phyloP scores from a whole-genome alignment of 208 protist species.

The Wallacemonas sp. region DNA sequence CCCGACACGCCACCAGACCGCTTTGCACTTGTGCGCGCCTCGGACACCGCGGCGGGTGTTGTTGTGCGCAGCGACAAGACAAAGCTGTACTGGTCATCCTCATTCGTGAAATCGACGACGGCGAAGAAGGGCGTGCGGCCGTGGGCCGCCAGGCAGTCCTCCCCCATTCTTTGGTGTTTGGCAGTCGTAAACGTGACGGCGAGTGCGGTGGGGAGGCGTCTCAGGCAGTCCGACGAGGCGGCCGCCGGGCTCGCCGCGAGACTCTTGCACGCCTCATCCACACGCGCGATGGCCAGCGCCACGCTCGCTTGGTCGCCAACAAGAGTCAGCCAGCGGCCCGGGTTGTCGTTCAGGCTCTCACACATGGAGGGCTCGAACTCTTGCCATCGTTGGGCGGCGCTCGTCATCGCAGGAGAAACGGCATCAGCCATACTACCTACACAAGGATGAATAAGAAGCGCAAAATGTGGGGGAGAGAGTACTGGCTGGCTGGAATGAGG shows the following conservation, averaged over 20 bases:
- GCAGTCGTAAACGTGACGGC: conserved; percentile 25
- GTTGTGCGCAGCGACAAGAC: conserved; percentile 14
- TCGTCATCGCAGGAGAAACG: not conserved
- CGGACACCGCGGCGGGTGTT: not conserved
- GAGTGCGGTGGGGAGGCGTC: not conserved
- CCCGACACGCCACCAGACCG: not conserved
- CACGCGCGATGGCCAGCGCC: not conserved
- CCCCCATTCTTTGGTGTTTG: conserved; percentile 13
- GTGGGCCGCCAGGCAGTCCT: conserved; percentile 40
- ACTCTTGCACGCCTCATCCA: conserved; percentile 19
- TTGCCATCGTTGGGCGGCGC: conserved; percentile 15
- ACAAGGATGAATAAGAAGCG: conserved; percentile 11
- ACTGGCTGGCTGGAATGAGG: not conserved
- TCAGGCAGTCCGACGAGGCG: not conserved
- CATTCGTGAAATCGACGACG: conserved; percentile 33
- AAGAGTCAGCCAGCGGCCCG: conserved; percentile 15
- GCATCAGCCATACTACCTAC: not conserved
- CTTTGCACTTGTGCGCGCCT: not conserved
- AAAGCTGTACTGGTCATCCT: conserved; percentile 37
- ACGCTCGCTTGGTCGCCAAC: conserved; percentile 16
- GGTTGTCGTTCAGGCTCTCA: conserved; percentile 17
- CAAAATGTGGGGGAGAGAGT: conserved; percentile 5
- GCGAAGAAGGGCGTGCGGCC: conserved; percentile 35
- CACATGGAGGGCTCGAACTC: conserved; percentile 22
- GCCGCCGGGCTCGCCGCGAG: conserved; percentile 1